These are phyloP conservation scores for Cladorrhinum sp. DNA, from an alignment of 2,329 filamentous ascomycete genomes.

Conservation along the genomic window DNA sequence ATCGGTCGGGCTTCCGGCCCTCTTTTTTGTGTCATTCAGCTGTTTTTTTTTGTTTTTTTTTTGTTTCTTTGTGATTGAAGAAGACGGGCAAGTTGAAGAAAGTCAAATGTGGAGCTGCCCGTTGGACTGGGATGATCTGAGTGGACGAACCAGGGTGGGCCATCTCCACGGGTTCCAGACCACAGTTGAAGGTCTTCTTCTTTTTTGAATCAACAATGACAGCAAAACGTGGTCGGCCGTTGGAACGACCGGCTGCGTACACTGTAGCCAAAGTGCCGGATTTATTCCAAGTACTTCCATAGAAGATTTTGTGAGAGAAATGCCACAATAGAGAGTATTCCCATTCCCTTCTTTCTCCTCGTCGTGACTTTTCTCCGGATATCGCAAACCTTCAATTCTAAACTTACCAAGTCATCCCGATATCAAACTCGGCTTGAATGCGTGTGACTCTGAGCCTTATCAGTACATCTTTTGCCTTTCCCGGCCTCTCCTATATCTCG, in stretches of 20 bases:
- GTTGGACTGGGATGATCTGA: too few species aligned
- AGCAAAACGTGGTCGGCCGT: not conserved
- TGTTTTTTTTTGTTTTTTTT: not conserved
- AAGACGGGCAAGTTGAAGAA: too few species aligned
- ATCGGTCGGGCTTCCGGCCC: not conserved
- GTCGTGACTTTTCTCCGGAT: not conserved
- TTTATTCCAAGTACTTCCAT: not conserved
- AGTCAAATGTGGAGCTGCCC: too few species aligned
- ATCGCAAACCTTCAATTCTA: not conserved
- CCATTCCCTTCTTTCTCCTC: not conserved
- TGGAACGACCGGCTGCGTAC: not conserved
- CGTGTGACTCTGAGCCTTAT: not conserved
- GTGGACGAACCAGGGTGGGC: not conserved
- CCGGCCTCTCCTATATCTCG: not conserved
- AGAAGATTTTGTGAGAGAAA: too few species aligned
- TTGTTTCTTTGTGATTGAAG: not conserved
- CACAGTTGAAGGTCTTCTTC: not conserved
- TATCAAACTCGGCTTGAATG: too few species aligned
- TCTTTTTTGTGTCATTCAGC: too few species aligned
- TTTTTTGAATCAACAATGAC: conserved; percentile 10
- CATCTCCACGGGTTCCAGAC: not conserved
- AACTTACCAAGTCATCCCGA: not conserved
- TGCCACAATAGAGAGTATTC: too few species aligned
- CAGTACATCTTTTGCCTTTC: too few species aligned
- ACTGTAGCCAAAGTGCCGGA: not conserved